phyloP scores from a whole-genome alignment of 768 basidiomycete genomes.

The Xerocomellus chrysenteron region DNA sequence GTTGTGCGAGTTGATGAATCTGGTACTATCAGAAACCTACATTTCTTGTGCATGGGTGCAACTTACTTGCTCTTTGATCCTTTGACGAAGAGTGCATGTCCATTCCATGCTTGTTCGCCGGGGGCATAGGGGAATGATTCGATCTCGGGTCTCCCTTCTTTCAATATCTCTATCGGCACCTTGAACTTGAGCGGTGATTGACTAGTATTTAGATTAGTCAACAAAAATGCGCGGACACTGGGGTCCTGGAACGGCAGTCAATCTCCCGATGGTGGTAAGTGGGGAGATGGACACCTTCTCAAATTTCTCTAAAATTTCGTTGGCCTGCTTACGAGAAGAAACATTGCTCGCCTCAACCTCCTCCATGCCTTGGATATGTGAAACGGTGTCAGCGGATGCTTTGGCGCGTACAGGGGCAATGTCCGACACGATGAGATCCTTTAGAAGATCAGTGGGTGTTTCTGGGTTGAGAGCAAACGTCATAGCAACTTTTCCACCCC shows the following conservation, averaged over 20 bases:
- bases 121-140: slow-evolving; percentile 77
- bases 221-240: slow-evolving; percentile 73
- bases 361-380: slow-evolving; percentile 72
- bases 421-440: slow-evolving; percentile 72
- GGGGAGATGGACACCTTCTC: slow-evolving; percentile 52
- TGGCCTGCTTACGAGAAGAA: slow-evolving; percentile 66
- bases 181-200: slow-evolving; percentile 56
- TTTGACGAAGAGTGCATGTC: slow-evolving; percentile 71
- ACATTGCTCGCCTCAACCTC: slow-evolving; percentile 61
- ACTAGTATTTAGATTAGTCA: slow-evolving; percentile 68
- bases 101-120: slow-evolving; percentile 51
- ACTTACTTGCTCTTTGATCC: slow-evolving; percentile 73
- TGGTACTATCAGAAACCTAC: slow-evolving; percentile 24
- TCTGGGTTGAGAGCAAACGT: slow-evolving; percentile 52
- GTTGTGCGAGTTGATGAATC: slow-evolving; percentile 77
- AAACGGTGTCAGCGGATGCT: slow-evolving; percentile 61
- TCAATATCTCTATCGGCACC: slow-evolving; percentile 69
- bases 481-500: slow-evolving; percentile 89
- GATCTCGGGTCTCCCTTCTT: slow-evolving; percentile 58
- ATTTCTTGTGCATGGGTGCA: neutral
- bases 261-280: neutral
- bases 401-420: slow-evolving; percentile 68
- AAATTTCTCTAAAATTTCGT: slow-evolving; percentile 55
- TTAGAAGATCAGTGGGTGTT: slow-evolving; percentile 42
- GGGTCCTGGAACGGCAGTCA: slow-evolving; percentile 55